Percentiles rank a stretch among this genome's conserved stretches.
Evolutionary conservation across 176 grass and related monocot species (phyloP).

Genomic region (Themeda triandra): DNA sequence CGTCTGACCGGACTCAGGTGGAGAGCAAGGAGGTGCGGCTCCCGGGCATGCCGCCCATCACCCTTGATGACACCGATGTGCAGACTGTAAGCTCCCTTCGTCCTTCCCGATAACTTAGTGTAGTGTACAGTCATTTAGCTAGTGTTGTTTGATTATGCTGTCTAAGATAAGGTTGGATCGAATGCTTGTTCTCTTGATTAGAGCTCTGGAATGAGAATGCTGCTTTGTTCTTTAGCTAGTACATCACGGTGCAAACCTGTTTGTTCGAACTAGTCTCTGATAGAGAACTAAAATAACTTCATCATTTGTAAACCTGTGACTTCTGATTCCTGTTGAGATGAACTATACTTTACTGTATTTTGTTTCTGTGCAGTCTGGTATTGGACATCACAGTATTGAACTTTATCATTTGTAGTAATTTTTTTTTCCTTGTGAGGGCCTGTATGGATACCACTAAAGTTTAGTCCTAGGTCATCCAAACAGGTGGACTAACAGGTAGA

Average conservation of each 20-base stretch:
- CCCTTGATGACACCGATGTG: constrained; percentile 88
- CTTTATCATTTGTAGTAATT: no score
- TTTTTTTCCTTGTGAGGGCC: no score
- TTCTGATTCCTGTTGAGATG: neutral
- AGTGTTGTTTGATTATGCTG: neutral
- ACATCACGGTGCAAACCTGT: neutral
- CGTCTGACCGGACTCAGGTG: constrained; percentile 77
- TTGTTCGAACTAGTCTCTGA: constrained; percentile 4
- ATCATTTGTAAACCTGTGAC: neutral
- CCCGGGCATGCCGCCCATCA: constrained; percentile 57
- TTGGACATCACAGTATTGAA: no score
- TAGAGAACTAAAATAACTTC: neutral
- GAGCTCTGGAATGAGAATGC: constrained; percentile 2
- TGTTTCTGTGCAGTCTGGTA: neutral
- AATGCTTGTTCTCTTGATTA: neutral
- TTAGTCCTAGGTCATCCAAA: neutral
- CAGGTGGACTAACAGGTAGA: neutral
- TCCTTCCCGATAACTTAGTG: neutral
- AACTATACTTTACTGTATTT: neutral
- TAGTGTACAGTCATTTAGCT: neutral
- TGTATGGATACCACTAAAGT: neutral
- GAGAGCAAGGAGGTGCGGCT: constrained; percentile 78
- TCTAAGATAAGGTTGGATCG: neutral
- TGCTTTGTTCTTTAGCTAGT: neutral
- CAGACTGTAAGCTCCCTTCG: constrained; percentile 57